Conservation (phyloP, 2,329 filamentous ascomycete genomes). For the Sporothrix dimorphospora region DNA sequence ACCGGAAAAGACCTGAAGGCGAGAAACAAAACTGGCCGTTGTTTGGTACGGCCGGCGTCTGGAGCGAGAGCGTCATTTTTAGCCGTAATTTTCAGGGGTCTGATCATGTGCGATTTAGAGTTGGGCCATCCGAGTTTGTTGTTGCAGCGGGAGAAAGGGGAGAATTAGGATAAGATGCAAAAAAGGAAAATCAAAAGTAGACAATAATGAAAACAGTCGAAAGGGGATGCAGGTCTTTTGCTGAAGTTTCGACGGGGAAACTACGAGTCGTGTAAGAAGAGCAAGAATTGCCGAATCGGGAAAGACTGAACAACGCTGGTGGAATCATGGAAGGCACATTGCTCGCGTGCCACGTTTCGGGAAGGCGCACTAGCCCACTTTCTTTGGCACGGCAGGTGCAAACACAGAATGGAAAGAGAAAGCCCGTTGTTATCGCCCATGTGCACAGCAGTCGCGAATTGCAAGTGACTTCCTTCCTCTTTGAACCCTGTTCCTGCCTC, state of each 20-base stretch:
- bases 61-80: conserved; percentile 7
- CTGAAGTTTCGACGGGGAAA: neutral
- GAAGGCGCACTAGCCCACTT: neutral
- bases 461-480: neutral
- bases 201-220: neutral
- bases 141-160: neutral
- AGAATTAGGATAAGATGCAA: neutral
- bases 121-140: neutral
- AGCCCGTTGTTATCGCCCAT: neutral
- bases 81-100: conserved; percentile 22
- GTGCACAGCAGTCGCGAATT: neutral
- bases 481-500: neutral
- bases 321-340: neutral
- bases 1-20: neutral
- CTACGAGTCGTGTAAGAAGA: conserved; percentile 8
- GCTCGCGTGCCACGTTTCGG: conserved; percentile 1
- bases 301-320: neutral
- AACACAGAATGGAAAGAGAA: neutral
- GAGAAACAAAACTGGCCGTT: conserved; percentile 4
- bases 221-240: neutral
- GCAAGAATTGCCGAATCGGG: neutral
- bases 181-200: neutral
- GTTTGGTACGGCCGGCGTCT: conserved; percentile 1
- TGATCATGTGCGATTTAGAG: conserved; percentile 13
- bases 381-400: neutral